Conservation (phyloP, 306 rosid genomes). For the Prunus davidiana region DNA sequence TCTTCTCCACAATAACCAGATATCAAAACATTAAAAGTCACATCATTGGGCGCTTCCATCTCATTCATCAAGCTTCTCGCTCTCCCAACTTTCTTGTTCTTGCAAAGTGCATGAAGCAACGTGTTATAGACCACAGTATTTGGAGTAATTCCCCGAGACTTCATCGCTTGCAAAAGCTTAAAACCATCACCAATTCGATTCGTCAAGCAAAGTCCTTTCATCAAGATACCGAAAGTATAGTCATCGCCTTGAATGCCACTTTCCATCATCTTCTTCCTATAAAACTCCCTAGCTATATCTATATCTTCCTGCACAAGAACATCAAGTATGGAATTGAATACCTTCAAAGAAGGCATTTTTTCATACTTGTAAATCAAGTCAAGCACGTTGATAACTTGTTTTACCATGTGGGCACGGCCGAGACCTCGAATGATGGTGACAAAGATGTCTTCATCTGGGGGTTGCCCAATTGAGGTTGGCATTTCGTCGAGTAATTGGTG, state of each 20-base stretch:
- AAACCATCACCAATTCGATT: conserved; percentile 69
- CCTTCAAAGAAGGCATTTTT: conserved; percentile 49
- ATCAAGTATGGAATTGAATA: conserved; percentile 61
- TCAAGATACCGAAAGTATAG: conserved; percentile 66
- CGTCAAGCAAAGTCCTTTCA: conserved; percentile 74
- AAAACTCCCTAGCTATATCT: conserved; percentile 74
- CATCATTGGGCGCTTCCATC: conserved; percentile 55
- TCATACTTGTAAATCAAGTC: conserved; percentile 50
- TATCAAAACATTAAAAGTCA: conserved; percentile 61
- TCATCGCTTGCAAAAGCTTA: conserved; percentile 71
- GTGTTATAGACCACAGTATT: conserved; percentile 68
- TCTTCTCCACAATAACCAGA: conserved; percentile 61
- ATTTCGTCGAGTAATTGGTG: conserved; percentile 74
- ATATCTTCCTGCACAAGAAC: conserved; percentile 72
- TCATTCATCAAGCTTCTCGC: conserved; percentile 86
- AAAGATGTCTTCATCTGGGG: conserved; percentile 51
- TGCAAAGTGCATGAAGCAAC: conserved; percentile 71
- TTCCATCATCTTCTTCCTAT: conserved; percentile 65
- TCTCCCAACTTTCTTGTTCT: conserved; percentile 67
- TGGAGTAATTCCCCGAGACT: conserved; percentile 48
- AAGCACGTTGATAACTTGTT: conserved; percentile 42
- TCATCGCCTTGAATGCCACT: conserved; percentile 54
- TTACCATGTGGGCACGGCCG: conserved; percentile 45
- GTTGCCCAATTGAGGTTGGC: conserved; percentile 50
- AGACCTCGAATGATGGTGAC: conserved; percentile 58